Conservation (phyloP, 495 filamentous ascomycete genomes). For the Thozetella sp. region DNA sequence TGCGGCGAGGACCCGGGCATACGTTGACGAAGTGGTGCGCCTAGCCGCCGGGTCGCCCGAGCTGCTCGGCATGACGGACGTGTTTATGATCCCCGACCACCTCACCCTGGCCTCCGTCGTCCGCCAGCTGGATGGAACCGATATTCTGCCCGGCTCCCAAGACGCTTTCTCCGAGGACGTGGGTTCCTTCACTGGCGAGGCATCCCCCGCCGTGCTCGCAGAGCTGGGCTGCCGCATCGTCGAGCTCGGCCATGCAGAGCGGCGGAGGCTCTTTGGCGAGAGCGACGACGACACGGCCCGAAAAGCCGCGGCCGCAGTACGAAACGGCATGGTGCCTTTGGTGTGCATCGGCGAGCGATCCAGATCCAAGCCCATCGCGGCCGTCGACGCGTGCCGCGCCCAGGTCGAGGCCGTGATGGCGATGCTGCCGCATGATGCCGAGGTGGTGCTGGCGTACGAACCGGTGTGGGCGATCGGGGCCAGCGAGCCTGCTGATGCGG, state of each 20-base stretch:
- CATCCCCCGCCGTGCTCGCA: conserved; percentile 66
- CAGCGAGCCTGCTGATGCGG: conserved; percentile 65
- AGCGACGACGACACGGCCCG: conserved; percentile 61
- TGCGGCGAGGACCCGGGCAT: conserved; percentile 61
- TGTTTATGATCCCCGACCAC: conserved; percentile 77
- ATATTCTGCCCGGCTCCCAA: conserved; percentile 72
- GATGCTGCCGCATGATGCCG: conserved; percentile 55
- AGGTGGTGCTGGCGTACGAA: conserved; percentile 84
- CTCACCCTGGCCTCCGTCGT: conserved; percentile 62
- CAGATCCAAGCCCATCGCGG: conserved; percentile 40
- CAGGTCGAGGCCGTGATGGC: conserved; percentile 65
- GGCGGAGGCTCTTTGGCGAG: conserved; percentile 69
- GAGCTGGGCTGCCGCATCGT: conserved; percentile 70
- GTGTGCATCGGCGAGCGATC: conserved; percentile 76
- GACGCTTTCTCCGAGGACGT: conserved; percentile 66
- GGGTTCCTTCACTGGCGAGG: conserved; percentile 77
- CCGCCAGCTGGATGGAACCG: conserved; percentile 45
- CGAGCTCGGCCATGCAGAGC: conserved; percentile 81
- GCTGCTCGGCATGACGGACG: conserved; percentile 41
- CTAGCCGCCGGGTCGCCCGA: conserved; percentile 28
- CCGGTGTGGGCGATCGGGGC: conserved; percentile 89
- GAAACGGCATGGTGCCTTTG: conserved; percentile 73
- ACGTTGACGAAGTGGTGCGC: conserved; percentile 51
- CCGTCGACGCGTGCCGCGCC: conserved; percentile 64
- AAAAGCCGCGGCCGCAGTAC: conserved; percentile 67